phyloP scores from a whole-genome alignment of 208 protist species.

The Acanthamoeba castellanii region DNA sequence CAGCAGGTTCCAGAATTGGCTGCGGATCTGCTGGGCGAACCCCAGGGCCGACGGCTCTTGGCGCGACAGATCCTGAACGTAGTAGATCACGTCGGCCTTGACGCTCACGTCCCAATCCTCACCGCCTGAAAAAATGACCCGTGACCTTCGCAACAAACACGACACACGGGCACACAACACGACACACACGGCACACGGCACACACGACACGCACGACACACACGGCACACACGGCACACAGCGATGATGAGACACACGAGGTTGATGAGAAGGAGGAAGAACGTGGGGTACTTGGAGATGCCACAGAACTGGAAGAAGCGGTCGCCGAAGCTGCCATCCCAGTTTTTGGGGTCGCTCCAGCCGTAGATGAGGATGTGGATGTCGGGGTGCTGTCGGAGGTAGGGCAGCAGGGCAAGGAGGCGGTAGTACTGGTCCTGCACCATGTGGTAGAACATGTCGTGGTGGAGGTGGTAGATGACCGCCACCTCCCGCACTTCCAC shows the following conservation, averaged over 20 bases:
- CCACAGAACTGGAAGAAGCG: neutral
- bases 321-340: neutral
- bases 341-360: neutral
- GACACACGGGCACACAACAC: neutral
- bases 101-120: neutral
- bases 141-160: neutral
- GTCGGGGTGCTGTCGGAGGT: neutral
- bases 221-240: neutral
- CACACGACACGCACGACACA: neutral
- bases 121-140: neutral
- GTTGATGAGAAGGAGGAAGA: neutral
- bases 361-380: neutral
- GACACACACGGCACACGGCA: neutral
- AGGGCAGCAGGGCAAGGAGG: neutral
- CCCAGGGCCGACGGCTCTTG: neutral
- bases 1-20: neutral
- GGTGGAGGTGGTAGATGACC: neutral
- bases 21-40: neutral
- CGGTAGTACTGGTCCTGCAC: conserved; percentile 18
- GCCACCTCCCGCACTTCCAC: neutral
- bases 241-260: neutral
- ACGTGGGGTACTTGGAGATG: neutral
- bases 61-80: neutral
- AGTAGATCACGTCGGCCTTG: conserved; percentile 39
- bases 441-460: conserved; percentile 23